These are phyloP conservation scores for Penicillium cinerascens DNA, from an alignment of 495 filamentous ascomycete genomes.

Conservation along the genomic window DNA sequence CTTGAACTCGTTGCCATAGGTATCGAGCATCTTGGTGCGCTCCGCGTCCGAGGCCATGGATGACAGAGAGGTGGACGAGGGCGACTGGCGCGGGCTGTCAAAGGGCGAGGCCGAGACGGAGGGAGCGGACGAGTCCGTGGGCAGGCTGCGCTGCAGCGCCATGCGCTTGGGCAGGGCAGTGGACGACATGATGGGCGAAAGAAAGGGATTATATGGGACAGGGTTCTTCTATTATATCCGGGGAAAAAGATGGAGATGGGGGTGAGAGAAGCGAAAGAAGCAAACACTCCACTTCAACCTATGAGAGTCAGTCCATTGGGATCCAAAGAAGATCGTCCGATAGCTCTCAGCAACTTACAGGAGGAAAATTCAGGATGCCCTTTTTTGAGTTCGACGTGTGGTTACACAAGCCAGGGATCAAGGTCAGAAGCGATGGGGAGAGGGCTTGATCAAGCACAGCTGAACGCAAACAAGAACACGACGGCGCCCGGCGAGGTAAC, in stretches of 20 bases:
- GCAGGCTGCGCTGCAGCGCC: constrained; percentile 47
- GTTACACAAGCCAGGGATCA: constrained; percentile 11
- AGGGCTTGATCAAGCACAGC: constrained; percentile 3
- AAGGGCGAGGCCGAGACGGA: constrained; percentile 62
- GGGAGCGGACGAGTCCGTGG: constrained; percentile 57
- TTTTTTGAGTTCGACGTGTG: constrained; percentile 2
- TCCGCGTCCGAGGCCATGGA: constrained; percentile 67
- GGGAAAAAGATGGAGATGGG: background rate
- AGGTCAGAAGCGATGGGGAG: constrained; percentile 4
- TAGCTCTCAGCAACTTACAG: background rate
- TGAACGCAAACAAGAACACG: background rate
- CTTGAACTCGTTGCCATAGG: constrained; percentile 66
- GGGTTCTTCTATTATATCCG: background rate
- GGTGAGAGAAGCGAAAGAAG: background rate
- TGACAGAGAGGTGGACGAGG: constrained; percentile 87
- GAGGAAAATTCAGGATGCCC: background rate
- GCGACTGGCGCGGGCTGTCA: constrained; percentile 69
- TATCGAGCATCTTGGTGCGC: constrained; percentile 58
- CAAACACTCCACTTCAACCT: background rate
- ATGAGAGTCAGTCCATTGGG: constrained; percentile 1
- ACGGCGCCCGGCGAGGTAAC: background rate
- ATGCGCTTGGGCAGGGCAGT: constrained; percentile 54
- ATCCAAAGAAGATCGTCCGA: background rate
- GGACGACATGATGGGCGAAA: constrained; percentile 48
- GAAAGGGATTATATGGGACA: background rate